Percentiles rank a stretch among this genome's conserved stretches.
phyloP scores from a whole-genome alignment of 495 filamentous ascomycete species.

The Emericellopsis terricola region DNA sequence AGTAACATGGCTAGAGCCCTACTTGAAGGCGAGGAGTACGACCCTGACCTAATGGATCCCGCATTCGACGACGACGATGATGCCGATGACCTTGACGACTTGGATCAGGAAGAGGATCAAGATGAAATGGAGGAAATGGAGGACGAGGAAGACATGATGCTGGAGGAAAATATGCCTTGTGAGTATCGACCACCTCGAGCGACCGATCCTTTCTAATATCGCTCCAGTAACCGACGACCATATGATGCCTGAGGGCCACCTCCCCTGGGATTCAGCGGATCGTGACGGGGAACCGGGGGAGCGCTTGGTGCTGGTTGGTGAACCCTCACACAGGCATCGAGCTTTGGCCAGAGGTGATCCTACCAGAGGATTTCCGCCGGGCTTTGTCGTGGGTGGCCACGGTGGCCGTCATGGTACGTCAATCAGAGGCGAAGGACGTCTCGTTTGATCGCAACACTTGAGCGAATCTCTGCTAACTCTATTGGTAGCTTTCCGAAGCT shows the following conservation, averaged over 20 bases:
- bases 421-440: too few relatives aligned
- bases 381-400: too few relatives aligned
- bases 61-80: slow-evolving; percentile 54
- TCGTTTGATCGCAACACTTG: too few relatives aligned
- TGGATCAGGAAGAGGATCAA: slow-evolving; percentile 17
- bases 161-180: slow-evolving; percentile 47
- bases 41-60: slow-evolving; percentile 33
- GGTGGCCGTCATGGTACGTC: too few relatives aligned
- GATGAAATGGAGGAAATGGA: slow-evolving; percentile 61
- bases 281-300: too few relatives aligned
- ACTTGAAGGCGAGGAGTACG: slow-evolving; percentile 44
- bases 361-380: too few relatives aligned
- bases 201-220: slow-evolving; percentile 4
- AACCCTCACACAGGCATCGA: too few relatives aligned
- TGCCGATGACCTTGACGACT: slow-evolving; percentile 44
- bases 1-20: slow-evolving; percentile 39
- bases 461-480: too few relatives aligned
- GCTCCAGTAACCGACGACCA: slow-evolving; percentile 30
- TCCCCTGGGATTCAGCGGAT: too few relatives aligned
- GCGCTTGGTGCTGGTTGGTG: too few relatives aligned
- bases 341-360: too few relatives aligned
- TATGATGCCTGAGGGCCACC: slow-evolving; percentile 17
- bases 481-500: slow-evolving; percentile 19
- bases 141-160: slow-evolving; percentile 56
- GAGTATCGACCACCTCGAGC: not conserved